Evolutionary conservation across 169 alveolate species (phyloP), one percentile per base, ranked within the genome.

Genomic region (Plasmodium cynomolgi): DNA sequence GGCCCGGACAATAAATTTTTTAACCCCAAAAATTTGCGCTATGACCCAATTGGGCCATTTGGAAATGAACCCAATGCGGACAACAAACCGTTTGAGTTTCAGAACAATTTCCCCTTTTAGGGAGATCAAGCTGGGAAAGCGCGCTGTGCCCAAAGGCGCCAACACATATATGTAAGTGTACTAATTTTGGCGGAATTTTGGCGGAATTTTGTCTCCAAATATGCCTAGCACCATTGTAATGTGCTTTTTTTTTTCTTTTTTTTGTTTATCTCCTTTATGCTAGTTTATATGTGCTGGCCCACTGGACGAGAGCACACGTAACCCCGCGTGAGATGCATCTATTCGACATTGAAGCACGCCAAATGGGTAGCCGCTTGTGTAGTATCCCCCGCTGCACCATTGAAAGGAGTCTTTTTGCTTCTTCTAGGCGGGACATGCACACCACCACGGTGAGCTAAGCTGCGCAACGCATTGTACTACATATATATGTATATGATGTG

Each of bases 1-100:
- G 97, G 97, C 26, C 97, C 97, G 20, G 91, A 96, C 73, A 93
- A 96, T 80, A 96, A 95, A 29, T 95, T 96, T 91, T 96, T 96
- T 74, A 54, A 83, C 26, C 95, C 77, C 1, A 58, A 41, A 71
- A 72, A 96, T n/a, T 84, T 91, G 50, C 93, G 96, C 34, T 96
- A 96, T 79, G 97, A 96, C 62, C 91, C 95, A 41, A 96, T 96
- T 9, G 97, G 97, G 1, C 97, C 97, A 5, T 96, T 95, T 54
- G 97, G 97, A 15, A 74, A 50, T 33, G 97, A 96, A 29, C 97
- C 97, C 6, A 95, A 96, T 80, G 93, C 97, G n/a, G 96, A 95
- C 84, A 92, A 92, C 33, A 74, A 81, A 26, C 96, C 95, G 11
- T 81, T 81, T 68, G 92, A 81, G 56, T 81, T 81, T 73, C 79